A percentile compares a stretch with the other conserved stretches of the same genome.
Evolutionary conservation across 2,329 filamentous ascomycete genomes (phyloP).

Genomic region (Ascomycota sp.): DNA sequence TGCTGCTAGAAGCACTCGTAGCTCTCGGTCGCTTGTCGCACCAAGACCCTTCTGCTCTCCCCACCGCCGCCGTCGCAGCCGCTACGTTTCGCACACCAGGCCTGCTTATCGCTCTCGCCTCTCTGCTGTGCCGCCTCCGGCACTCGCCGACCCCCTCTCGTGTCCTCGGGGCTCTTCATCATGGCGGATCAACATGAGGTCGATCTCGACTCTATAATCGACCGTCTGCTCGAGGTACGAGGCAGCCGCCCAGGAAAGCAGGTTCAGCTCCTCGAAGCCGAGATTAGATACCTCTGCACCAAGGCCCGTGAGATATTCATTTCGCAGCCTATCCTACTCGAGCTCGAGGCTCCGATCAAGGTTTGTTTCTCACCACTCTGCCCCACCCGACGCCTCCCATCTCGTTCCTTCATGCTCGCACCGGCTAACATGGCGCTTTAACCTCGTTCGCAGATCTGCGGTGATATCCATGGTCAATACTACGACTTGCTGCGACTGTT

Average conservation of each 20-base stretch:
- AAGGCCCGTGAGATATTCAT: constrained; percentile 99
- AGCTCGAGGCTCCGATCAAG: constrained; percentile 98
- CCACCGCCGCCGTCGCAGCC: constrained; percentile 7
- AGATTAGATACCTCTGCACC: constrained; percentile 94
- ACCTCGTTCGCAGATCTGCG: constrained; percentile 67
- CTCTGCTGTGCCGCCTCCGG: constrained; percentile 8
- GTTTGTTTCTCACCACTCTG: constrained; percentile 20
- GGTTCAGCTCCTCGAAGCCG: constrained; percentile 86
- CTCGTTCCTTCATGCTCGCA: no score
- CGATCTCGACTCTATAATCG: constrained; percentile 98
- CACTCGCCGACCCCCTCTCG: constrained; percentile 19
- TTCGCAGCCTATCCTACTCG: constrained; percentile 91
- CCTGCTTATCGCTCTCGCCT: constrained; percentile 7
- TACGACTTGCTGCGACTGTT: constrained; percentile 94
- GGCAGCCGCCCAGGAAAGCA: constrained; percentile 97
- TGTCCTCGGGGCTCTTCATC: constrained; percentile 15
- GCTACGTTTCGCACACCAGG: constrained; percentile 10
- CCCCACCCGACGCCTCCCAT: background rate
- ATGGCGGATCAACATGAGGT: constrained; percentile 64
- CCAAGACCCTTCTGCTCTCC: constrained; percentile 2
- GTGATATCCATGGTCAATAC: constrained; percentile 98
- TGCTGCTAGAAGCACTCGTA: constrained; percentile 8
- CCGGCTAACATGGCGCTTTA: no score
- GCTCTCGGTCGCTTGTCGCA: constrained; percentile 5
- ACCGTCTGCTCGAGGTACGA: constrained; percentile 89